Percentiles rank a stretch among this genome's conserved stretches.
phyloP scores from a whole-genome alignment of 495 filamentous ascomycete genomes.

The Annulohypoxylon nitens region DNA sequence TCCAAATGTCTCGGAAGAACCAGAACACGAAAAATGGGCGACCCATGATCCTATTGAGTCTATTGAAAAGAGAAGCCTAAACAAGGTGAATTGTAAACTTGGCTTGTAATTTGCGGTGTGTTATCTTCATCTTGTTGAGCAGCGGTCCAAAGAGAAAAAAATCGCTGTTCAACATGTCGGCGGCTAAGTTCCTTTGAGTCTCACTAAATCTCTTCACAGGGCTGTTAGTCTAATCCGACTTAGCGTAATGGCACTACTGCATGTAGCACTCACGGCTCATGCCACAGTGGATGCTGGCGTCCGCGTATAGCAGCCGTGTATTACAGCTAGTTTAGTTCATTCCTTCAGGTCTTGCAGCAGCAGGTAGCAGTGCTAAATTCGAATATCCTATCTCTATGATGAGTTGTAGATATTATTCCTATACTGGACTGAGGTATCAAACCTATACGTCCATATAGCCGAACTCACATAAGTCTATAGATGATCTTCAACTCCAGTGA shows the following conservation, averaged over 20 bases:
- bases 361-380: neutral
- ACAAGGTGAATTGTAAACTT: neutral
- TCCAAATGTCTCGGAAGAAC: neutral
- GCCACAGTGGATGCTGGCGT: constrained; percentile 23
- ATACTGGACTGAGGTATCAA: no score
- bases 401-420: neutral
- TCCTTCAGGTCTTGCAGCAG: neutral
- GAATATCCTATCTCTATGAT: neutral
- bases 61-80: neutral
- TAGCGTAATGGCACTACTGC: constrained; percentile 15
- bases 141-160: neutral
- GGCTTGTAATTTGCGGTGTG: constrained; percentile 7
- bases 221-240: constrained; percentile 5
- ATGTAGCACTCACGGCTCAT: constrained; percentile 14
- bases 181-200: neutral
- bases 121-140: constrained; percentile 1
- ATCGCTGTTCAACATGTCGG: neutral
- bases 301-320: neutral
- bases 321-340: neutral
- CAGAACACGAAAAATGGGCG: neutral
- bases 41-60: neutral
- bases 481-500: neutral
- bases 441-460: neutral
- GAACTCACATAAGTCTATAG: neutral
- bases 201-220: neutral